Conservation (phyloP, 495 filamentous ascomycete species). For the Letharia lupina region DNA sequence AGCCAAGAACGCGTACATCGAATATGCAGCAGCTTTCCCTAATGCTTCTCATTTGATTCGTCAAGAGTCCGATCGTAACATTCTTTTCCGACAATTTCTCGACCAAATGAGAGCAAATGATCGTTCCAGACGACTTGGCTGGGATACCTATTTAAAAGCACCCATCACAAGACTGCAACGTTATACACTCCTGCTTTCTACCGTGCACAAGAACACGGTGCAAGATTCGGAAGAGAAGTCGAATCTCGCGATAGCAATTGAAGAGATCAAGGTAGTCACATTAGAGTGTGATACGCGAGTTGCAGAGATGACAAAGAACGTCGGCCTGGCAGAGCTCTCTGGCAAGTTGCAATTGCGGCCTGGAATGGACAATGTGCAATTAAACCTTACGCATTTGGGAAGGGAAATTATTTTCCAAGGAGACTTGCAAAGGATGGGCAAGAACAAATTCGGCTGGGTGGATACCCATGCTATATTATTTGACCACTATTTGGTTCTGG, state of each 20-base stretch:
- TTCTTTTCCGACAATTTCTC: constrained; percentile 79
- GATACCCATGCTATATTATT: constrained; percentile 91
- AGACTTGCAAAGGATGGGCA: constrained; percentile 80
- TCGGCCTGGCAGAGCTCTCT: constrained; percentile 79
- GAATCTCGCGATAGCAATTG: constrained; percentile 76
- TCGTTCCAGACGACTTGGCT: constrained; percentile 76
- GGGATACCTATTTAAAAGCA: constrained; percentile 88
- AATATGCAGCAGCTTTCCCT: constrained; percentile 83
- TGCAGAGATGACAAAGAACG: constrained; percentile 87
- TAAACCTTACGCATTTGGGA: constrained; percentile 87
- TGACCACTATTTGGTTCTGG: constrained; percentile 91
- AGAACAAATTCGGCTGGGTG: constrained; percentile 74
- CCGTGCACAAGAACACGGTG: constrained; percentile 74
- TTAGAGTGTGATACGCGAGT: constrained; percentile 89
- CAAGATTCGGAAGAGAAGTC: constrained; percentile 83
- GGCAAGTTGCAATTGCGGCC: constrained; percentile 73
- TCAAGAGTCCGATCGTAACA: constrained; percentile 75
- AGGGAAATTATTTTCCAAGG: constrained; percentile 82
- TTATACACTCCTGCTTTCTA: constrained; percentile 74
- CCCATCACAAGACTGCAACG: constrained; percentile 90
- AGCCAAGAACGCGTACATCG: constrained; percentile 78
- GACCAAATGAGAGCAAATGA: constrained; percentile 70
- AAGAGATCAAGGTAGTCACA: constrained; percentile 91
- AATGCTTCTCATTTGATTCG: constrained; percentile 74
- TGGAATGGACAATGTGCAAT: constrained; percentile 77